Percentiles rank a stretch among this genome's conserved stretches.
phyloP scores from a whole-genome alignment of 2,329 filamentous ascomycete species.

The Pseudocercospora fijiensis region DNA sequence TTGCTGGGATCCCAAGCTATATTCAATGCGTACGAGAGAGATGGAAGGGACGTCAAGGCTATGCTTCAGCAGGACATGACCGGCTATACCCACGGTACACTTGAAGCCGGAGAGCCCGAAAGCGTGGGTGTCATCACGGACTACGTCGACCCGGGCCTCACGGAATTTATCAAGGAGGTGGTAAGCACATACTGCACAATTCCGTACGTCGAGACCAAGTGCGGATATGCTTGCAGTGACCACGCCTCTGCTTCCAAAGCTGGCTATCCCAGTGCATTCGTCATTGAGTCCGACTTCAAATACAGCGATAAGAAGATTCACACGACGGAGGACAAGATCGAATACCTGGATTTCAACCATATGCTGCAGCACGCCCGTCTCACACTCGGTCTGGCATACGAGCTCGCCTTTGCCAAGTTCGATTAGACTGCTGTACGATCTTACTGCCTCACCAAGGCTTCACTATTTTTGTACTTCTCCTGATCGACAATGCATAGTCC shows the following conservation, averaged over 20 bases:
- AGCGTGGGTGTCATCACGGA: slow-evolving; percentile 91
- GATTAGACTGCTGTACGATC: slow-evolving; percentile 37
- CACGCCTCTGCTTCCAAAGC: slow-evolving; percentile 72
- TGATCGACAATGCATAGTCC: slow-evolving; percentile 2
- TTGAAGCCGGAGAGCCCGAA: slow-evolving; percentile 79
- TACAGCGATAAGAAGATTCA: slow-evolving; percentile 55
- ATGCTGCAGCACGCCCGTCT: slow-evolving; percentile 88
- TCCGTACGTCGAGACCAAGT: slow-evolving; percentile 77
- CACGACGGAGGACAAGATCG: slow-evolving; percentile 66
- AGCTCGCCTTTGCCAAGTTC: slow-evolving; percentile 76
- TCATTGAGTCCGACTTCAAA: slow-evolving; percentile 71
- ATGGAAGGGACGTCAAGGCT: slow-evolving; percentile 75
- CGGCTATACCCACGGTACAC: slow-evolving; percentile 77
- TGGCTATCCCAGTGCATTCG: slow-evolving; percentile 72
- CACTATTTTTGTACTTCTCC: slow-evolving; percentile 7
- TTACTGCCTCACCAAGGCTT: too few relatives aligned
- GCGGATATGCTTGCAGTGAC: slow-evolving; percentile 60
- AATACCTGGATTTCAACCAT: slow-evolving; percentile 77
- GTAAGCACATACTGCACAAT: slow-evolving; percentile 87
- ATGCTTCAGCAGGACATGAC: slow-evolving; percentile 99
- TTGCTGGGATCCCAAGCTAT: slow-evolving; percentile 86
- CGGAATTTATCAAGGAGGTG: slow-evolving; percentile 85
- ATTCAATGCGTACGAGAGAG: slow-evolving; percentile 75
- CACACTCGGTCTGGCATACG: slow-evolving; percentile 79
- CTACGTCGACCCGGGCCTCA: slow-evolving; percentile 79